Conservation (phyloP, 352 stramenopile species). For the Globisporangium sylvaticum region DNA sequence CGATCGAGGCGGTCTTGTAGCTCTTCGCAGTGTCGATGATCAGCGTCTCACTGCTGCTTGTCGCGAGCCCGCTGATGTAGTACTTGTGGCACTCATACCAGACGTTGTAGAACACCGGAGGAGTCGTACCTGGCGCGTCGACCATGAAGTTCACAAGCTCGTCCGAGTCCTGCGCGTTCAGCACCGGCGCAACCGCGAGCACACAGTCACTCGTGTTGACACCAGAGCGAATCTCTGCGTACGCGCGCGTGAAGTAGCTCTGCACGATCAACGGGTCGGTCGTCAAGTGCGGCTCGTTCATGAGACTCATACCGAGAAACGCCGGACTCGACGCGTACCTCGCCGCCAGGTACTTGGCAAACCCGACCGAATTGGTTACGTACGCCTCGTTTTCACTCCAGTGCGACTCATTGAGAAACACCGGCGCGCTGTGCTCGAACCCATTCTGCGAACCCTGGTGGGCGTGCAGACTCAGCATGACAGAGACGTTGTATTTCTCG, state of each 20-base stretch:
- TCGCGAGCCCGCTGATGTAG: constrained; percentile 44
- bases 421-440: constrained; percentile 40
- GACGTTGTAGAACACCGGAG: constrained; percentile 38
- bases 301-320: constrained; percentile 48
- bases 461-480: constrained; percentile 52
- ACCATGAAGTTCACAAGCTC: constrained; percentile 29
- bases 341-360: constrained; percentile 33
- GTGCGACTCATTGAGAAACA: background rate
- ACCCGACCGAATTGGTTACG: constrained; percentile 32
- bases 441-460: constrained; percentile 58
- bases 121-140: background rate
- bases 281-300: constrained; percentile 43
- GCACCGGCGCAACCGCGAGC: constrained; percentile 32
- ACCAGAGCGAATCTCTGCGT: constrained; percentile 30
- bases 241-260: constrained; percentile 39
- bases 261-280: constrained; percentile 21
- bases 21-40: constrained; percentile 21
- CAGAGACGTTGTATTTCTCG: constrained; percentile 45
- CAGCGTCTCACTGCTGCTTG: constrained; percentile 20
- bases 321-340: constrained; percentile 39
- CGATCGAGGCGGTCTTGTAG: constrained; percentile 17
- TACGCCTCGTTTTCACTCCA: constrained; percentile 31
- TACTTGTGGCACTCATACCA: constrained; percentile 61
- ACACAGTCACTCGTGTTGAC: constrained; percentile 40
- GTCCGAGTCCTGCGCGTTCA: constrained; percentile 29